These are phyloP conservation scores for Fulvia fulva DNA, from an alignment of 2,329 filamentous ascomycete genomes.

Conservation along the genomic window DNA sequence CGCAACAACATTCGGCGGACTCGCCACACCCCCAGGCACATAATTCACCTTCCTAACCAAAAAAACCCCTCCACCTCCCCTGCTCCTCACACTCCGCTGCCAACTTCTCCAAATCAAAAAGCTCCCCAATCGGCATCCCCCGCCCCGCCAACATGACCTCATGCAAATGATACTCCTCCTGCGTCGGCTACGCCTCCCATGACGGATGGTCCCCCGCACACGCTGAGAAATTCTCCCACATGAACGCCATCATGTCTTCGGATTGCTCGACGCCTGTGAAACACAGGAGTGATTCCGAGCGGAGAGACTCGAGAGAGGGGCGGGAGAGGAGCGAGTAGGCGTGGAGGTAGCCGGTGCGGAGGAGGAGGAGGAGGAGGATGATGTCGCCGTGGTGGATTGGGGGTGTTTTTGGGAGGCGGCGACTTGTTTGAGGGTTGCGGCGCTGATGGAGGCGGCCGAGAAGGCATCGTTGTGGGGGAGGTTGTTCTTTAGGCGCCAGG, in stretches of 20 bases:
- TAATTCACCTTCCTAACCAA: conserved; percentile 47
- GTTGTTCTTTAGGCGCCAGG: conserved; percentile 43
- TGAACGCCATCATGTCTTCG: conserved; percentile 42
- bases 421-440: conserved; percentile 42
- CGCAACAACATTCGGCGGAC: conserved; percentile 38
- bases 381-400: conserved; percentile 58
- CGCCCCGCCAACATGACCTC: conserved; percentile 49
- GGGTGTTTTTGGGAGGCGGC: no score
- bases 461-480: conserved; percentile 35
- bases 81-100: conserved; percentile 38
- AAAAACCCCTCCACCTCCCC: conserved; percentile 47
- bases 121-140: conserved; percentile 50
- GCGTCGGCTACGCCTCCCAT: conserved; percentile 38
- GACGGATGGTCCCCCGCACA: conserved; percentile 38
- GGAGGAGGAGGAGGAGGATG: conserved; percentile 50
- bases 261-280: conserved; percentile 50
- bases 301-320: conserved; percentile 36
- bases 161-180: conserved; percentile 38
- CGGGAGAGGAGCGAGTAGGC: conserved; percentile 38
- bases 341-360: conserved; percentile 48
- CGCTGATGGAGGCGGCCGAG: conserved; percentile 32
- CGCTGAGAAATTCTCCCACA: conserved; percentile 39
- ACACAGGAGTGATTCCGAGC: conserved; percentile 38
- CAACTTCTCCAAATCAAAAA: conserved; percentile 48
- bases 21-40: conserved; percentile 39